Percentiles rank a stretch among this genome's conserved stretches.
These are phyloP conservation scores for Silene uniflora DNA, from an alignment of 148 eudicot species.

Conservation along the genomic window DNA sequence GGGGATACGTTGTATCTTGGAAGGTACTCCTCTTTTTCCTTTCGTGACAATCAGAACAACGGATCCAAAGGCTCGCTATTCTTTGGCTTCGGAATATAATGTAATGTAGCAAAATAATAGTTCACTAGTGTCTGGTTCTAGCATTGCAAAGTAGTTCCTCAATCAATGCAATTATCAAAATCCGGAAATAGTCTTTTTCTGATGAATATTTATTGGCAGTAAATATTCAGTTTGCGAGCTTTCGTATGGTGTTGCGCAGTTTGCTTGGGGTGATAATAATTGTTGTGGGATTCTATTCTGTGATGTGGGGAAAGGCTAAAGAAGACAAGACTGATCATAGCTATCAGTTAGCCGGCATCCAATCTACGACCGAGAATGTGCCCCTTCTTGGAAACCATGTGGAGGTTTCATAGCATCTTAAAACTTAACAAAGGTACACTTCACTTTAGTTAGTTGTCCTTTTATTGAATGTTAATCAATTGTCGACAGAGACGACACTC, in stretches of 20 bases:
- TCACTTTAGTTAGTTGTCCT: background rate
- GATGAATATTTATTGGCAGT: too few species aligned
- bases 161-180: too few species aligned
- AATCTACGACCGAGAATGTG: conserved; percentile 26
- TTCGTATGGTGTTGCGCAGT: conserved; percentile 50
- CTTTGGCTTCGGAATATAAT: too few species aligned
- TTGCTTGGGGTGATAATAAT: conserved; percentile 65
- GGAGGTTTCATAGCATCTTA: conserved; percentile 20
- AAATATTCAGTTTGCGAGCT: too few species aligned
- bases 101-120: too few species aligned
- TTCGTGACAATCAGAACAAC: too few species aligned
- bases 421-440: conserved; percentile 21
- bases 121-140: too few species aligned
- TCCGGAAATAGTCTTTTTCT: too few species aligned
- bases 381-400: conserved; percentile 40
- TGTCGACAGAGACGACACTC: too few species aligned
- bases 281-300: conserved; percentile 71
- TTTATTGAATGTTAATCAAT: too few species aligned
- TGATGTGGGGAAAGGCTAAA: conserved; percentile 87
- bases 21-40: conserved; percentile 40
- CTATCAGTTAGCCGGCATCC: conserved; percentile 21
- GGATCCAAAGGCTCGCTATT: too few species aligned
- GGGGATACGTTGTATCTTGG: conserved; percentile 69
- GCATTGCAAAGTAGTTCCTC: too few species aligned
- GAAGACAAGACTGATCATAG: conserved; percentile 36